A percentile compares a stretch with the other conserved stretches of the same genome.
phyloP scores from a whole-genome alignment of 2,329 filamentous ascomycete genomes.

The Phaeomoniella chlamydospora region DNA sequence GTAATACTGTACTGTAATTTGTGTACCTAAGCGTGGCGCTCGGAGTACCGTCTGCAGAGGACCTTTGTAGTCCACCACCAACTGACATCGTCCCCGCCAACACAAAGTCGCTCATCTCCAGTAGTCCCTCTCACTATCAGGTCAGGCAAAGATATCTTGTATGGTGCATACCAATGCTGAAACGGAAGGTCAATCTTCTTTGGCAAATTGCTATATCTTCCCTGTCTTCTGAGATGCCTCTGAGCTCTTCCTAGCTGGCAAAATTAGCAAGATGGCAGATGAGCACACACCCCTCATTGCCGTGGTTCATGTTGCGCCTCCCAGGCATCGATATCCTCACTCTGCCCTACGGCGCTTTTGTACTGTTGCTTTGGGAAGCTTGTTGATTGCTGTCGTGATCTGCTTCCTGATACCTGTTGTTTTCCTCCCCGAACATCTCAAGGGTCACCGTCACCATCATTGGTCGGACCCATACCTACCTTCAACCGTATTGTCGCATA shows the following conservation, averaged over 20 bases:
- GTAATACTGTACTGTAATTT: too few species aligned
- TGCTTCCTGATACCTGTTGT: slow-evolving; percentile 26
- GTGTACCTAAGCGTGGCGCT: too few species aligned
- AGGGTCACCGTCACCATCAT: slow-evolving; percentile 13
- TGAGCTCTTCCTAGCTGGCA: background rate
- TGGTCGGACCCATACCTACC: slow-evolving; percentile 24
- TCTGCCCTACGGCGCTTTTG: slow-evolving; percentile 25
- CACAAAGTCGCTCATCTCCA: too few species aligned
- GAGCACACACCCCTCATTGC: slow-evolving; percentile 23
- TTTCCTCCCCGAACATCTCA: slow-evolving; percentile 16
- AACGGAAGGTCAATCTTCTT: background rate
- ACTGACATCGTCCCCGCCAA: too few species aligned
- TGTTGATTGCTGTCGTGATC: slow-evolving; percentile 22
- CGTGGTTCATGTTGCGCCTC: slow-evolving; percentile 22
- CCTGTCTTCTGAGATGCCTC: background rate
- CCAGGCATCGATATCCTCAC: slow-evolving; percentile 25
- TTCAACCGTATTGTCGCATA: slow-evolving; percentile 25
- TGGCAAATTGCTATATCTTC: background rate
- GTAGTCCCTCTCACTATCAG: too few species aligned
- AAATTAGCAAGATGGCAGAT: slow-evolving; percentile 4
- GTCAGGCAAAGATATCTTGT: too few species aligned
- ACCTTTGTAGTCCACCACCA: too few species aligned
- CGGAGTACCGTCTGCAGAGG: too few species aligned
- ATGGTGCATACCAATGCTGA: background rate
- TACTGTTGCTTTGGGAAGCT: slow-evolving; percentile 20